Conservation (phyloP, 108 stramenopile species). For the Schizochytrium sp. region DNA sequence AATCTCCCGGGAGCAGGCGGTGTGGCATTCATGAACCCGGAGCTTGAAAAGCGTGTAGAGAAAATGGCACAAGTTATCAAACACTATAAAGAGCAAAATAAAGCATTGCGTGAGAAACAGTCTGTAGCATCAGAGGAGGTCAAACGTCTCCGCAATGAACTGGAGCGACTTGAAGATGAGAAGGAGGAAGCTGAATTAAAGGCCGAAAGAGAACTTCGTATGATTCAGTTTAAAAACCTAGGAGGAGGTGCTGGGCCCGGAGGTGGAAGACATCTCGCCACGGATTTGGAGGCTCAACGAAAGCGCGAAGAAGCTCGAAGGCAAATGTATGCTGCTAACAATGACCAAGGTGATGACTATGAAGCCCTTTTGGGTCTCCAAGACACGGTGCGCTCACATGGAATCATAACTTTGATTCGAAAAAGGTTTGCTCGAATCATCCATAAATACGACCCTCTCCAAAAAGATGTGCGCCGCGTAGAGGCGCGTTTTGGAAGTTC, state of each 20-base stretch:
- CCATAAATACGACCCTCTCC: not conserved
- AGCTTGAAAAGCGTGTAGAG: not conserved
- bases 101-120: constrained; percentile 24
- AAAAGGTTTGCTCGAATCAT: not conserved
- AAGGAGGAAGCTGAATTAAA: constrained; percentile 43
- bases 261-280: constrained; percentile 27
- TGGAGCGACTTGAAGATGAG: constrained; percentile 36
- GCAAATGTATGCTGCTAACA: constrained; percentile 51
- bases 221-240: constrained; percentile 28
- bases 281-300: constrained; percentile 49
- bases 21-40: constrained; percentile 24
- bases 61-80: constrained; percentile 15
- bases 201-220: constrained; percentile 25
- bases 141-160: not conserved
- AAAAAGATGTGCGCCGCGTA: constrained; percentile 9
- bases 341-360: constrained; percentile 44
- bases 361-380: not conserved
- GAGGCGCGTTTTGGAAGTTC: constrained; percentile 53
- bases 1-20: not conserved
- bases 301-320: constrained; percentile 54
- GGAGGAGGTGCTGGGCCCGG: not conserved
- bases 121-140: not conserved
- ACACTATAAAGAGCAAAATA: not conserved
- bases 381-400: not conserved
- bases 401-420: not conserved